Base-by-base conservation (phyloP, 169 alveolate species). In the Babesia gibsoni region DNA sequence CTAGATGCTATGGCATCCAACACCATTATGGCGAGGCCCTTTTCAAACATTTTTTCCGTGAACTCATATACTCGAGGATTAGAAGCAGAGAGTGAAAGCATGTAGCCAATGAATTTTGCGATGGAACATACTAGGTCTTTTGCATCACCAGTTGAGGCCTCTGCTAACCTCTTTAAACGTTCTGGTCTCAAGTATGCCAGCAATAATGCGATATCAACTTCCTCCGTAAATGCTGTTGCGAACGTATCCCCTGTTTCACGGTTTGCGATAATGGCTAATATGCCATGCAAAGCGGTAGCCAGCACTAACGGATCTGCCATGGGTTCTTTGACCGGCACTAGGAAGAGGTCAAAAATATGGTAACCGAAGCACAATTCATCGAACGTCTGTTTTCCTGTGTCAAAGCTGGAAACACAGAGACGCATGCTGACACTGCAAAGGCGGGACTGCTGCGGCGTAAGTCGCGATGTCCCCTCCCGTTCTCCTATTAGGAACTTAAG, bases 321-420 rank as follows among this genome's bases (percentile, higher is more conserved):
- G 1, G 65, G 23, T 39, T 77, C 85, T 56, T 77, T 77, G 14
- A 77, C 58, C 14, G 85, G 81, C 22, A 77, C 85, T 5, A 77
- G 9, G 29, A 77, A 30, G 27, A 77, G 36, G 27, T 77, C 85
- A 49, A 77, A 65, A 27, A 77, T 48, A 49, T 77, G 80, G 61
- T 43, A 77, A 8, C 81, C 80, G 37, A 36, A 63, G 57, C 85
- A 77, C 16, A 65, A 52, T 52, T 77, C 85, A 10, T 73, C 84
- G 50, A 73, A 39, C 10, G 72, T 29, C 41, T 12, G 16, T 37
- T 49, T n/a, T 30, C 48, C 35, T 4, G 59, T n/a, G 37, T n/a
- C 23, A 3, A 29, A 33, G 2, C 50, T 49, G 2, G 46, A 61
- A 5, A 37, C 39, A 27, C 53, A 35, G 32, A 73, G 52, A 10